Percentiles rank a stretch among this genome's conserved stretches.
phyloP scores from a whole-genome alignment of 1,139 yeast genomes.

The Pichia sorboxylosa region DNA sequence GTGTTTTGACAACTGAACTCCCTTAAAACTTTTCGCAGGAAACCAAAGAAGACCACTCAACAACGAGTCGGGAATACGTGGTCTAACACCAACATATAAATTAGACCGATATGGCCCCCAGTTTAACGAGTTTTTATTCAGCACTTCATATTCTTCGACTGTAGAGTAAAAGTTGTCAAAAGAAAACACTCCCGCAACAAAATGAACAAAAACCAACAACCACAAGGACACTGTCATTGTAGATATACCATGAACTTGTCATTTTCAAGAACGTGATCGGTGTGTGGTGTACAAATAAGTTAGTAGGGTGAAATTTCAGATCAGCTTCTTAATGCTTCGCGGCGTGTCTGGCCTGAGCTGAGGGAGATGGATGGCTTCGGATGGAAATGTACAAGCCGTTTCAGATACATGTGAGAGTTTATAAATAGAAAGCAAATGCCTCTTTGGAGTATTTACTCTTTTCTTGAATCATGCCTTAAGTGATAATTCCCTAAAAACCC shows the following conservation, averaged over 20 bases:
- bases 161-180: slow-evolving; percentile 1
- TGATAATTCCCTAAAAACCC: slow-evolving; percentile 10
- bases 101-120: slow-evolving; percentile 97
- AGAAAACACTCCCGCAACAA: not conserved
- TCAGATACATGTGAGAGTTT: too few relatives aligned
- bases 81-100: slow-evolving; percentile 75
- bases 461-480: too few relatives aligned
- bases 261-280: too few relatives aligned
- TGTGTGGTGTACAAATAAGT: too few relatives aligned
- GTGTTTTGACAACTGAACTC: slow-evolving; percentile 59
- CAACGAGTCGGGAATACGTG: slow-evolving; percentile 67
- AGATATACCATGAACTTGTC: not conserved
- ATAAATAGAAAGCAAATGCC: too few relatives aligned
- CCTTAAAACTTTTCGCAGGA: slow-evolving; percentile 48
- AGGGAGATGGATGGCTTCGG: too few relatives aligned
- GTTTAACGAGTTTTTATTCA: slow-evolving; percentile 35
- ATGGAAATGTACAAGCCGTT: too few relatives aligned
- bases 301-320: too few relatives aligned
- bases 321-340: too few relatives aligned
- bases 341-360: too few relatives aligned
- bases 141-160: slow-evolving; percentile 19
- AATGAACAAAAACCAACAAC: not conserved
- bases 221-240: not conserved
- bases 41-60: slow-evolving; percentile 87
- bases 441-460: too few relatives aligned